Base-by-base conservation (phyloP, 805 yeast species). In the Wickerhamiella qilinensis region DNA sequence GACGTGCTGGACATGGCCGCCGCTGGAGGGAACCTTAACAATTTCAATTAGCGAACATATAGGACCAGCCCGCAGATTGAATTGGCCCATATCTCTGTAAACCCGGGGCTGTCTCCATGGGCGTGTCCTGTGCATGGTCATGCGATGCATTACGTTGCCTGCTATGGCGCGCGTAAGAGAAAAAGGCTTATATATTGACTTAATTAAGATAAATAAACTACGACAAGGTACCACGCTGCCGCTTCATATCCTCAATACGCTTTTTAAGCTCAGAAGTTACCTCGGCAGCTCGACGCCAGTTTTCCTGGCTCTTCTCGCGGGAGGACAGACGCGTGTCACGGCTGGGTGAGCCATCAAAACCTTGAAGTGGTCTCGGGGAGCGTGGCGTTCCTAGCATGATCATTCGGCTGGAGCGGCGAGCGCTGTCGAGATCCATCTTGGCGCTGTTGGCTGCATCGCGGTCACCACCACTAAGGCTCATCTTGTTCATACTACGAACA, bases 281-380 rank as follows among this genome's bases (percentile, higher is more conserved):
- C 48, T 81, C 93, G 0, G 91, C 86, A 0, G 95, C 94, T 36
- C 88, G 70, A 47, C 69, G 73, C 95, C 95, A 85, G 47, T 80
- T 75, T 38, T 67, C 73, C 9, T 42, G 38, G 19, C 40, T 34
- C 27, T 21, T 24, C n/a, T 37, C 31, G 8, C 16, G 31, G 15
- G 31, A 29, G 17, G 16, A 11, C 31, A 12, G 16, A 7, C 31
- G 14, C 16, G 31, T 29, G 6, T 29, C 31, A n/a, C 31, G 31
- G 17, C 7, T 29, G 7, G 31, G 31, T 9, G 31, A 29, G 14
- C 31, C 31, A n/a, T 29, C 16, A n/a, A 11, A n/a, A 6, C 7
- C 8, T 7, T 11, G 16, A 9, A 6, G 11, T 9, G 16, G 15
- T 9, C 27, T 8, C 8, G 31, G 31, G 8, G 31, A 6, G 7